Base-by-base conservation (phyloP, 495 filamentous ascomycete species). In the Daldinia decipiens region DNA sequence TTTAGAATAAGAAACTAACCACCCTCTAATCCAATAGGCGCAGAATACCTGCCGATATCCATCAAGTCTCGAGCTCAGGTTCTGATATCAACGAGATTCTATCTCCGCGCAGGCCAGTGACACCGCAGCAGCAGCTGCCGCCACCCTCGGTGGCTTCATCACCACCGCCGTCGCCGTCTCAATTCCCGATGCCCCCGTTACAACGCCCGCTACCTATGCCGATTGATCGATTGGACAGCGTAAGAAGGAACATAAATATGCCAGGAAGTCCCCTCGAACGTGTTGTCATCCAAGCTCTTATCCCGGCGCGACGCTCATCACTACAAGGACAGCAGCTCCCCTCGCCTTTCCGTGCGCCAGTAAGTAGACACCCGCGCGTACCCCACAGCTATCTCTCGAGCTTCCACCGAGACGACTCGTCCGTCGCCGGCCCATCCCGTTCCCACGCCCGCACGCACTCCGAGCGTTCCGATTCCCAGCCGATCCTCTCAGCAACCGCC, bases 271-370 rank as follows among this genome's bases (percentile, higher is more conserved):
- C 59, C 9, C 65, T 62, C 4, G 43, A 57, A 21, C 60, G 59
- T n/a, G 15, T 11, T 2, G 43, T 62, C 0, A 68, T 62, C 52
- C 1, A 38, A 13, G 17, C 51, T 0, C 1, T 68, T 0, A 63
- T 68, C 52, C 66, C 66, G 0, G 29, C 13, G 11, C 66, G 66
- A 5, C 13, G 31, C 32, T 68, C 66, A 2, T 68, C 66, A 0
- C 50, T 68, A 17, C 27, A 40, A 11, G 19, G 12, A 13, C 53
- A 56, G 53, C n/a, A 52, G 15, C 1, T 2, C 1, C 24, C 24
- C 12, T 4, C 50, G 1, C 13, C 26, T n/a, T 9, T 29, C 11
- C 27, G 50, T n/a, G 50, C 11, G 12, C 50, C 24, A 5, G 43
- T 11, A 21, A 47, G 21, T 8, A 36, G n/a, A 15, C 53, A 34